Percentiles rank a stretch among this genome's conserved stretches.
These are phyloP conservation scores for Alternaria rosae DNA, from an alignment of 2,329 filamentous ascomycete species.

Conservation along the genomic window DNA sequence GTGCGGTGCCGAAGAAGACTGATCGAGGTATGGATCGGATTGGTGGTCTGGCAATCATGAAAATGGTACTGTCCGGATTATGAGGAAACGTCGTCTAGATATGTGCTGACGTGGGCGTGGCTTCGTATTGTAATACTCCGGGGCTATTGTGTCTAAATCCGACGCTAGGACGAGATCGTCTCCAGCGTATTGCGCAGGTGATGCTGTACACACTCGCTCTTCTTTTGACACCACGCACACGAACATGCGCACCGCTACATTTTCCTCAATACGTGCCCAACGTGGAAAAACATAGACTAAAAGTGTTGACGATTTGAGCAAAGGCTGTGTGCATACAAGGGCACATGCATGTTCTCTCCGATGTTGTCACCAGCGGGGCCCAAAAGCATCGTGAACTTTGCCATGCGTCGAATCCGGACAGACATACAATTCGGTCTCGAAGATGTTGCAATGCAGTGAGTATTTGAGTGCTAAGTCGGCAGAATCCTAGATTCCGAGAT, in stretches of 20 bases:
- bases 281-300: neutral
- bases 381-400: neutral
- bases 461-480: rapidly evolving
- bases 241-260: neutral
- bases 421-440: too few species aligned
- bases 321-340: neutral
- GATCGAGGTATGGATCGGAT: neutral
- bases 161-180: neutral
- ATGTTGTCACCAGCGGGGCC: neutral
- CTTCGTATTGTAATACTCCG: neutral
- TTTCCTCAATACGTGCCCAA: neutral
- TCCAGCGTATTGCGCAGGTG: neutral
- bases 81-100: neutral
- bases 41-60: neutral
- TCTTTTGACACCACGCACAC: neutral
- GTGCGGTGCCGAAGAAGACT: neutral
- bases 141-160: neutral
- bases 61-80: neutral
- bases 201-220: neutral
- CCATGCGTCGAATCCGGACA: neutral
- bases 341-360: neutral
- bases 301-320: neutral
- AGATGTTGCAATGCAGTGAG: too few species aligned
- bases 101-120: neutral
- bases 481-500: neutral